Evolutionary conservation across 2,329 filamentous ascomycete species (phyloP).

Genomic region (Aspergillus floridensis): DNA sequence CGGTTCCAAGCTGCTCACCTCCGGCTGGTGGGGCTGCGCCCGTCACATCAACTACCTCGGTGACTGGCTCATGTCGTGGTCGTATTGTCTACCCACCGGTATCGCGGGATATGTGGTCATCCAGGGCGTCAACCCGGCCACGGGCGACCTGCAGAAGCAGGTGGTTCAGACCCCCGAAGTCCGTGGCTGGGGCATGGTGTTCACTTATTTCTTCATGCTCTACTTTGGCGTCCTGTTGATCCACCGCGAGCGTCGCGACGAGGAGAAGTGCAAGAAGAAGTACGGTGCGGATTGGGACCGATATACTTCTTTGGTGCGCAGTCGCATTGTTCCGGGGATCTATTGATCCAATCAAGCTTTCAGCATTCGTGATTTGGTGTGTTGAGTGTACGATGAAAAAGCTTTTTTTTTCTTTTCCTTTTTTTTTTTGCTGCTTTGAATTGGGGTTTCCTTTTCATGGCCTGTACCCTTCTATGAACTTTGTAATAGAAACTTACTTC

Average conservation of each 20-base stretch:
- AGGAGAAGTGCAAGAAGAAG: conserved; percentile 86
- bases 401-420: too few species aligned
- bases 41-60: conserved; percentile 95
- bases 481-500: background rate
- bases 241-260: conserved; percentile 82
- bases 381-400: too few species aligned
- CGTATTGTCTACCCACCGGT: conserved; percentile 83
- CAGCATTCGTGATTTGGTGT: too few species aligned
- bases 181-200: conserved; percentile 77
- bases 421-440: too few species aligned
- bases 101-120: conserved; percentile 75
- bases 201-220: conserved; percentile 92
- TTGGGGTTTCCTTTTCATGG: background rate
- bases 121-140: conserved; percentile 45
- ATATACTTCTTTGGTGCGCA: conserved; percentile 80
- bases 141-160: conserved; percentile 66
- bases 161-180: conserved; percentile 71
- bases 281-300: conserved; percentile 90
- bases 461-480: background rate
- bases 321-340: conserved; percentile 77
- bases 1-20: conserved; percentile 76
- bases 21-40: conserved; percentile 90
- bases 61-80: conserved; percentile 92
- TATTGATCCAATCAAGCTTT: conserved; percentile 54
- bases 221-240: conserved; percentile 87